A percentile compares a stretch with the other conserved stretches of the same genome.
These are phyloP conservation scores for Ormosia emarginata DNA, from an alignment of 306 rosid genomes.

Conservation along the genomic window DNA sequence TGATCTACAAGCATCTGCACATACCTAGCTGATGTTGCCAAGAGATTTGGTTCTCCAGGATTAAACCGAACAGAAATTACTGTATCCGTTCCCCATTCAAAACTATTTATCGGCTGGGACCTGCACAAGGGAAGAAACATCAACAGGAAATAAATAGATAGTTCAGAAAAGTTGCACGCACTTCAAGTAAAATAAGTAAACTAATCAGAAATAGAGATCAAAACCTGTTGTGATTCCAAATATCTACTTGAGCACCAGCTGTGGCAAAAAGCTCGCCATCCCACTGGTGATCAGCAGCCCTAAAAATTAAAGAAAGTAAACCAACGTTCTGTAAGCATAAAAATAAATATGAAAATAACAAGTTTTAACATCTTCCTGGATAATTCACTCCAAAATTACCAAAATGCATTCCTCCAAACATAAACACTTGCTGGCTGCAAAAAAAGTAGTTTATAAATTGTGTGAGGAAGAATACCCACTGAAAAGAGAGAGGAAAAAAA, in stretches of 20 bases:
- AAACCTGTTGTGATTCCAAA: slow-evolving; percentile 94
- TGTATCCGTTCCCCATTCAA: slow-evolving; percentile 76
- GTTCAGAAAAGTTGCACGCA: slow-evolving; percentile 5
- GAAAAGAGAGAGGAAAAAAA: neutral
- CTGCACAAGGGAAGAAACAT: slow-evolving; percentile 34
- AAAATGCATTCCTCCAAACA: slow-evolving; percentile 77
- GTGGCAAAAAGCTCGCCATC: slow-evolving; percentile 86
- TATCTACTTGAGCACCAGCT: slow-evolving; percentile 81
- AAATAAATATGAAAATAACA: neutral
- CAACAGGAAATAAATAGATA: neutral
- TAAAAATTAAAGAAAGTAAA: slow-evolving; percentile 26
- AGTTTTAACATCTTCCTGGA: neutral
- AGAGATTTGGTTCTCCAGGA: slow-evolving; percentile 76
- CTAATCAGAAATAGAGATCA: slow-evolving; percentile 8
- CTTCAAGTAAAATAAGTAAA: neutral
- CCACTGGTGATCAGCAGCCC: slow-evolving; percentile 96
- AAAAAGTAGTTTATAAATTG: slow-evolving; percentile 12
- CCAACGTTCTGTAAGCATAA: neutral
- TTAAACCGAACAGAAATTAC: slow-evolving; percentile 75
- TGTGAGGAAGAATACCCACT: slow-evolving; percentile 19
- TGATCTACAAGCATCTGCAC: neutral
- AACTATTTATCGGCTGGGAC: slow-evolving; percentile 75
- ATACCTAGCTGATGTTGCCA: slow-evolving; percentile 84
- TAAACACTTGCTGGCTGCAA: slow-evolving; percentile 69
- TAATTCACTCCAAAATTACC: slow-evolving; percentile 46